Percentiles rank a stretch among this genome's conserved stretches.
These are phyloP conservation scores for Pseudogymnoascus sp. DNA, from an alignment of 2,329 filamentous ascomycete genomes.

Conservation along the genomic window DNA sequence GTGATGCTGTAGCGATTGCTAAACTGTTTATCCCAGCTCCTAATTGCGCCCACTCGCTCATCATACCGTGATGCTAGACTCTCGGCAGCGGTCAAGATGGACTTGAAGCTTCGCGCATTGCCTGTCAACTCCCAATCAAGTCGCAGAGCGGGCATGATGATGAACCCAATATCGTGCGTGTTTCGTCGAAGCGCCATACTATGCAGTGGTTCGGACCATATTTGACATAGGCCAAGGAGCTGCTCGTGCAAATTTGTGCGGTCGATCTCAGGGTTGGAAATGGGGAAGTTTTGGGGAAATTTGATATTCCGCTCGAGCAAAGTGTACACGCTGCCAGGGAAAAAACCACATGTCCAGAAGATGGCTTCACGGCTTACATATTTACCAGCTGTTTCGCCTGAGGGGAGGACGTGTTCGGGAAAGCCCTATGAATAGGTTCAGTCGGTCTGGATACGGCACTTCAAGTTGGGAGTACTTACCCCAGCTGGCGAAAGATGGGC, in stretches of 20 bases:
- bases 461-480: too few relatives aligned
- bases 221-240: conserved; percentile 12
- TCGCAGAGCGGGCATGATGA: conserved; percentile 36
- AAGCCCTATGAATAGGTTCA: too few relatives aligned
- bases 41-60: conserved; percentile 15
- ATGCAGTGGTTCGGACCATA: conserved; percentile 15
- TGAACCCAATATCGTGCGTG: conserved; percentile 41
- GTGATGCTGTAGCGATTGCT: conserved; percentile 15
- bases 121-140: conserved; percentile 23
- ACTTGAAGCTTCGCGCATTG: conserved; percentile 14
- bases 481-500: too few relatives aligned
- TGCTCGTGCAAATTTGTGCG: conserved; percentile 9
- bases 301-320: conserved; percentile 6
- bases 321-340: conserved; percentile 8
- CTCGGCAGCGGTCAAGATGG: conserved; percentile 24
- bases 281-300: neutral
- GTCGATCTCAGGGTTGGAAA: neutral
- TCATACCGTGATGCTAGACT: conserved; percentile 14
- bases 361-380: neutral
- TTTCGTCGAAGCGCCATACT: conserved; percentile 23
- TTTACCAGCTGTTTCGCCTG: neutral
- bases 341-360: conserved; percentile 13
- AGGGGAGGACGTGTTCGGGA: neutral
- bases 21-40: conserved; percentile 34
- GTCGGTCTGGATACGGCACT: too few relatives aligned